Evolutionary conservation across 2,329 filamentous ascomycete genomes (phyloP), one percentile per base, ranked within the genome.

Genomic region (Diplocarpon mali): DNA sequence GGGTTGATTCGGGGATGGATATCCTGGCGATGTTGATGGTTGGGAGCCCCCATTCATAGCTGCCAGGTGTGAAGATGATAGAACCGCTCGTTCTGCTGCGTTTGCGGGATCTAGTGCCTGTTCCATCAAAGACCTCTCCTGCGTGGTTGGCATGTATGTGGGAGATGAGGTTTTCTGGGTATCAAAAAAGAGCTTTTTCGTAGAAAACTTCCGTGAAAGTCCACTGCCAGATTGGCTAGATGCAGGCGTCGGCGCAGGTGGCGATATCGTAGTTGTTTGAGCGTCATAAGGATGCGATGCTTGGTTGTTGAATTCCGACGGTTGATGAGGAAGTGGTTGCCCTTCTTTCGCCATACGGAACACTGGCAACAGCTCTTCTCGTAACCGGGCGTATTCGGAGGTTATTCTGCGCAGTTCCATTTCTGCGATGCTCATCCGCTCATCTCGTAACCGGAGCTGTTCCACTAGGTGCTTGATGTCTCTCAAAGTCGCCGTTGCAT

Each of bases 401-500:
- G 83, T 82, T 58, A 96, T 75, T 49, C 83, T 79, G 51, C 84
- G 79, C 60, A 96, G 67, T 60, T 96, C 88, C 47, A 80, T 75
- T 64, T 96, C 90, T 20, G 90, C 76, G 35, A 85, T 71, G 52
- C 78, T 79, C 67, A 96, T 90, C 47, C 88, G 81, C 66, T 95
- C 87, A 63, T 98, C 92, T 54, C 92, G 84, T 51, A 93, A 70
- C 53, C 85, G 81, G 37, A 98, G 79, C 50, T 93, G 88, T 59
- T 90, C 85, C 50, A 95, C 90, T 15, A 98, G 75, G 42, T 89
- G 80, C 53, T 86, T 84, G 58, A 98, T 87, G 60, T 98, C 92
- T 59, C 95, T 90, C 54, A 95, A 79, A 1, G 89, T 95, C 5
- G 90, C 90, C 34, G 80, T 84, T 45, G 85, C 80, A 60, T 94